Conservation (phyloP, 2,329 filamentous ascomycete species). For the Tolypocladium endophyticum region DNA sequence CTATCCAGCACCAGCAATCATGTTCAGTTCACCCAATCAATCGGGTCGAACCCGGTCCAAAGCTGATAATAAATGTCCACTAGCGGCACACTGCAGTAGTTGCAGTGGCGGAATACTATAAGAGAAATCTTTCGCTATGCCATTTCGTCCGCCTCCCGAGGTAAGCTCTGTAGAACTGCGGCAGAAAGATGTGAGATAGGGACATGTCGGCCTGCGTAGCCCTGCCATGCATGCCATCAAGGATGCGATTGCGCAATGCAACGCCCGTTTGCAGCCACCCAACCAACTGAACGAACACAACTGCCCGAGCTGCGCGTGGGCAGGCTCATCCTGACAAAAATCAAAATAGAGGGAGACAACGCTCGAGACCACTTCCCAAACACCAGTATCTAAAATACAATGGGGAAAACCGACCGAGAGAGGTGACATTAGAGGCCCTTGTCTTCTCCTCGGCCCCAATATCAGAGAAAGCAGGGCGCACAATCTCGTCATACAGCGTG, state of each 20-base stretch:
- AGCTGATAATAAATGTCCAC: background rate
- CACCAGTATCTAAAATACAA: slow-evolving; percentile 11
- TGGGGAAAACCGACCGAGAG: slow-evolving; percentile 3
- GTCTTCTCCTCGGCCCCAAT: background rate
- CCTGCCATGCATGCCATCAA: background rate
- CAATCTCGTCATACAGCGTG: background rate
- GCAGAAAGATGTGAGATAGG: background rate
- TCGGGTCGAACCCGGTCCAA: background rate
- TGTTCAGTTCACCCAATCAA: background rate
- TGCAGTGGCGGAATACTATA: background rate
- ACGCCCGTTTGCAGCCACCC: background rate
- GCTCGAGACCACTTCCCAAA: slow-evolving; percentile 2
- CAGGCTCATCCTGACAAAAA: background rate
- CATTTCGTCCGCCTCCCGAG: background rate
- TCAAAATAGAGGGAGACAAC: slow-evolving; percentile 1
- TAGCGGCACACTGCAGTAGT: background rate
- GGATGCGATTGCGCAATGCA: background rate
- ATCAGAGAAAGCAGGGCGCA: background rate
- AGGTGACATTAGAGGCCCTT: background rate
- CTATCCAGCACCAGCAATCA: background rate
- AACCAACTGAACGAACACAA: background rate
- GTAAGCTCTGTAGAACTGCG: background rate
- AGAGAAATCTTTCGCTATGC: background rate
- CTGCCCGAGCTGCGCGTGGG: background rate
- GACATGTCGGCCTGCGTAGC: background rate